Percentiles rank a stretch among this genome's conserved stretches.
These are phyloP conservation scores for Pyricularia sp. DNA, from an alignment of 2,329 filamentous ascomycete genomes.

Conservation along the genomic window DNA sequence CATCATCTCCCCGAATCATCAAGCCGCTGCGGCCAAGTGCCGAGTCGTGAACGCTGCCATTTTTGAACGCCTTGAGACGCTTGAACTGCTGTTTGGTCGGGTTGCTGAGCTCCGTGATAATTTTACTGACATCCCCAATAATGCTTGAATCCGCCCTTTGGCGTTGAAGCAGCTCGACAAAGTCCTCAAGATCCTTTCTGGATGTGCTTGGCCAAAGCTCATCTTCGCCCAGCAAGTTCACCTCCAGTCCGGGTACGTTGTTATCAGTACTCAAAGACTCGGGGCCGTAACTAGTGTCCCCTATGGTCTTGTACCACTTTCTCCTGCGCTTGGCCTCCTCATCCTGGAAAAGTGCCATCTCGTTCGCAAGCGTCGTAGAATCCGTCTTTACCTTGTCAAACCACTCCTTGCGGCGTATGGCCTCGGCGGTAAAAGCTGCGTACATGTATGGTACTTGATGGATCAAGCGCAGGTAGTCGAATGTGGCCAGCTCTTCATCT, in stretches of 20 bases:
- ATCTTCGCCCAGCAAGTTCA: constrained; percentile 74
- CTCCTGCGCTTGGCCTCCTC: constrained; percentile 83
- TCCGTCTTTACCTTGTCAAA: constrained; percentile 82
- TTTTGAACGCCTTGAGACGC: constrained; percentile 88
- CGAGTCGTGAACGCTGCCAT: constrained; percentile 90
- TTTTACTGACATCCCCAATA: constrained; percentile 63
- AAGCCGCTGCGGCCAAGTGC: constrained; percentile 78
- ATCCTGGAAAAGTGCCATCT: constrained; percentile 85
- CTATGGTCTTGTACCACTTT: constrained; percentile 83
- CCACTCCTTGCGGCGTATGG: constrained; percentile 82
- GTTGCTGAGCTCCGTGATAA: constrained; percentile 68
- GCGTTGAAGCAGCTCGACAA: constrained; percentile 56
- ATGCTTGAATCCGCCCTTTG: constrained; percentile 58
- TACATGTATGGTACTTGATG: constrained; percentile 83
- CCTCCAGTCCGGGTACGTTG: constrained; percentile 67
- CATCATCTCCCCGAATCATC: constrained; percentile 78
- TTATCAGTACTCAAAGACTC: constrained; percentile 53
- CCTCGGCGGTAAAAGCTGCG: constrained; percentile 79
- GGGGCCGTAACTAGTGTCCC: constrained; percentile 55
- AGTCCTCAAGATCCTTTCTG: constrained; percentile 67
- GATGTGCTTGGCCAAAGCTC: constrained; percentile 70
- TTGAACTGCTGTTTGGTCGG: constrained; percentile 83
- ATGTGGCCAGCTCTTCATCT: constrained; percentile 67
- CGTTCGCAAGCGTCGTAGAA: constrained; percentile 79
- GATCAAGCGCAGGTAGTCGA: constrained; percentile 71